Conservation (phyloP, 257 asterid genomes). For the Salvia splendens region DNA sequence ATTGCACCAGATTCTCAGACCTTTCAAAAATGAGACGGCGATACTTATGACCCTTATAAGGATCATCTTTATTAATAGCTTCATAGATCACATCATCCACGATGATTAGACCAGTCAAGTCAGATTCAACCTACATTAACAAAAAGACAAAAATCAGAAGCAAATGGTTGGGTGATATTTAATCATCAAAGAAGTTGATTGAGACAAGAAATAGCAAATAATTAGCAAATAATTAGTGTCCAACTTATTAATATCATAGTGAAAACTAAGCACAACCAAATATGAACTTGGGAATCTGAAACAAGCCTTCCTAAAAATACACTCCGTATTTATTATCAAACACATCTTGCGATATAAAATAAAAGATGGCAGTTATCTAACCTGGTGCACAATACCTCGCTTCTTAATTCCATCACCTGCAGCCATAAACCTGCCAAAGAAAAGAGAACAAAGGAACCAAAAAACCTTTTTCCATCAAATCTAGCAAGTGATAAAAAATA, state of each 20-base stretch:
- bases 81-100: slow-evolving; percentile 89
- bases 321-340: not conserved
- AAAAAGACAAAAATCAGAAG: slow-evolving; percentile 12
- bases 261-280: not conserved
- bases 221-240: not conserved
- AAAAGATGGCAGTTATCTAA: slow-evolving; percentile 31
- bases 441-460: slow-evolving; percentile 1
- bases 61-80: slow-evolving; percentile 44
- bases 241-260: not conserved
- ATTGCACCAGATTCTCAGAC: slow-evolving; percentile 76
- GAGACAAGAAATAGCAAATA: not conserved
- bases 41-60: slow-evolving; percentile 45
- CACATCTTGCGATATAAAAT: slow-evolving; percentile 19
- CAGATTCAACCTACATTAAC: slow-evolving; percentile 62
- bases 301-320: slow-evolving; percentile 5
- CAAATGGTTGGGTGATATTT: not conserved
- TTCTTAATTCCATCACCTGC: slow-evolving; percentile 83
- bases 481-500: slow-evolving; percentile 19
- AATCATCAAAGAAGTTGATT: slow-evolving; percentile 3
- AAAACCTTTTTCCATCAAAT: slow-evolving; percentile 14
- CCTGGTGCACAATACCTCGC: slow-evolving; percentile 69
- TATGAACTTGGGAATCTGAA: not conserved
- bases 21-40: slow-evolving; percentile 88
- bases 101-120: slow-evolving; percentile 74
- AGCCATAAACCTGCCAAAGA: slow-evolving; percentile 65